Evolutionary conservation across 164 flowering plant genomes (phyloP).

Genomic region (Aristolochia contorta): DNA sequence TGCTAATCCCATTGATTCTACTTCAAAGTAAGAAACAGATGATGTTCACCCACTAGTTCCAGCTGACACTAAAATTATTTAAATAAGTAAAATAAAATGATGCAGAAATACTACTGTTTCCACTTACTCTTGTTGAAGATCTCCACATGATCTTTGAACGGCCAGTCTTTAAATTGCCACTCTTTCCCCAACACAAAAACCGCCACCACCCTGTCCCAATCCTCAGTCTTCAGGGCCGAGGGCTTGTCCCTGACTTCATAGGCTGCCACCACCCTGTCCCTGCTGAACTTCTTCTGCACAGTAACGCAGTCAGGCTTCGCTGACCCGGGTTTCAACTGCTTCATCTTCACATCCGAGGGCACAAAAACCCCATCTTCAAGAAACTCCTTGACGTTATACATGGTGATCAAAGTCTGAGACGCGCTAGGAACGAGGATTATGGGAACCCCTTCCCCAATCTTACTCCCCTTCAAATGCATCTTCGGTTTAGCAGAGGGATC

Average conservation of each 20-base stretch:
- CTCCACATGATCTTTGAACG: constrained; percentile 19
- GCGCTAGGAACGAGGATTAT: constrained; percentile 98
- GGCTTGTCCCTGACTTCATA: constrained; percentile 99
- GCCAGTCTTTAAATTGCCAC: constrained; percentile 34
- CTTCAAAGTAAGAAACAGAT: not conserved
- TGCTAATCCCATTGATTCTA: not conserved
- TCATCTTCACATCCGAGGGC: constrained; percentile 84
- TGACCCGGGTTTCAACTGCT: constrained; percentile 66
- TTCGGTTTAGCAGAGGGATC: constrained; percentile 50
- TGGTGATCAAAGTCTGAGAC: constrained; percentile 84
- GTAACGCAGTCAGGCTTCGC: constrained; percentile 93
- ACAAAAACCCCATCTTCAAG: constrained; percentile 92
- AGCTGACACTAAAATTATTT: too few relatives aligned
- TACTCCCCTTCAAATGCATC: constrained; percentile 61
- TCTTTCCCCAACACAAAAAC: constrained; percentile 97
- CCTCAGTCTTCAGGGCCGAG: constrained; percentile 79
- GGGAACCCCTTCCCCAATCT: constrained; percentile 95
- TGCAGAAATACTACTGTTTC: too few relatives aligned
- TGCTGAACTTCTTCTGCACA: constrained; percentile 96
- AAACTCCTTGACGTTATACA: constrained; percentile 97
- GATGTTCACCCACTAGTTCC: not conserved
- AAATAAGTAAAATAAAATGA: too few relatives aligned
- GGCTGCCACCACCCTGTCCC: constrained; percentile 86
- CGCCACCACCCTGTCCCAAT: constrained; percentile 98
- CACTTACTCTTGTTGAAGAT: constrained; percentile 17